phyloP scores from a whole-genome alignment of 176 grass and related monocot species.

The Ananas comosus region DNA sequence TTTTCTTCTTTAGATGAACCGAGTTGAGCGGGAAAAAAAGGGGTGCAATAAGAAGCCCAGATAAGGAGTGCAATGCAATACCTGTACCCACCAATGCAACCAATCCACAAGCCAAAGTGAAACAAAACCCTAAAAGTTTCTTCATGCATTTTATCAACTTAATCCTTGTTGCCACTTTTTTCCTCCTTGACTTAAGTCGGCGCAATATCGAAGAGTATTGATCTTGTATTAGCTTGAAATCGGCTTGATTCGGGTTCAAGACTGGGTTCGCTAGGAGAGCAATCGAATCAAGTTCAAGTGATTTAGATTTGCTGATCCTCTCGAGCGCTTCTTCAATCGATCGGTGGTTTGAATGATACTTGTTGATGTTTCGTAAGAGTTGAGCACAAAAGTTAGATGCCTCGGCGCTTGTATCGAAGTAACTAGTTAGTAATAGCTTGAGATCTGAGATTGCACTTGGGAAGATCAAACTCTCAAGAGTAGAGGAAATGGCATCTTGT shows the following conservation, averaged over 20 bases:
- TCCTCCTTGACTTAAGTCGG: conserved; percentile 20
- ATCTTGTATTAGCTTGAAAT: conserved; percentile 37
- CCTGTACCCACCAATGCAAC: conserved; percentile 2
- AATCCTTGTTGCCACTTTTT: conserved; percentile 29
- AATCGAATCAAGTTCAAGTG: conserved; percentile 5
- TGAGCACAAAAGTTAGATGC: conserved; percentile 33
- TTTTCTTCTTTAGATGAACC: conserved; percentile 4
- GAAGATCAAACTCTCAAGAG: conserved; percentile 13
- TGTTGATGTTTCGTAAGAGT: conserved; percentile 30
- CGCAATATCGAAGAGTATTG: conserved; percentile 24
- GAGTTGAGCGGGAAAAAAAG: conserved; percentile 17
- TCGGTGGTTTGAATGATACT: conserved; percentile 23
- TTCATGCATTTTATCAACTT: conserved; percentile 11
- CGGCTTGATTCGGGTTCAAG: conserved; percentile 19
- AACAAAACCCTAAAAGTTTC: conserved; percentile 14
- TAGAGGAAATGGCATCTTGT: conserved; percentile 11
- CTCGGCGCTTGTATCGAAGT: conserved; percentile 42
- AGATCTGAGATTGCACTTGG: conserved; percentile 14
- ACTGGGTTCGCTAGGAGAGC: conserved; percentile 29
- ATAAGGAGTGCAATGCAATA: conserved; percentile 15
- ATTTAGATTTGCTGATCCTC: too few species aligned
- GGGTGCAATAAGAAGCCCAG: conserved; percentile 29
- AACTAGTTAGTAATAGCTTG: conserved; percentile 13
- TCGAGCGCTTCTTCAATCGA: conserved; percentile 19
- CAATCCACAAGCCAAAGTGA: conserved; percentile 7